Percentiles rank a stretch among this genome's conserved stretches.
Evolutionary conservation across 163 green algal genomes (phyloP).

Genomic region (Coccomyxa subellipsoidea): DNA sequence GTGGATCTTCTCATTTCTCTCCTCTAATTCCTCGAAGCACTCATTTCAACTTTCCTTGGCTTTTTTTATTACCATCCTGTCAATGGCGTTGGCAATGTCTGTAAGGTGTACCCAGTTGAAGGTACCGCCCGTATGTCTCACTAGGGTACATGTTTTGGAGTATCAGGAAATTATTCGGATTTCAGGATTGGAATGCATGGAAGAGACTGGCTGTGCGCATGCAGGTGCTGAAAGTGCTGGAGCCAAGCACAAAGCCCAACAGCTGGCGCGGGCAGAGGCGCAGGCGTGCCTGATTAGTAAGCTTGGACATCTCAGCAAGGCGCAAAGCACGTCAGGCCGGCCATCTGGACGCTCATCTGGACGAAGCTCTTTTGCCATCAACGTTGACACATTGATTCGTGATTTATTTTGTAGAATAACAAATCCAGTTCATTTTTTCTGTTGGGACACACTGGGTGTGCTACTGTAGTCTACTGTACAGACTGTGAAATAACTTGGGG

Average conservation of each 20-base stretch:
- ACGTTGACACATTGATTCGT: too few relatives aligned
- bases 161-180: too few relatives aligned
- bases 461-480: too few relatives aligned
- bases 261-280: neutral
- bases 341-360: too few relatives aligned
- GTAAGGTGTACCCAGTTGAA: neutral
- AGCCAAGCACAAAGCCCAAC: neutral
- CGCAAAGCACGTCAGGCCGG: too few relatives aligned
- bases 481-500: too few relatives aligned
- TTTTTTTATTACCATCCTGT: neutral
- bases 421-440: too few relatives aligned
- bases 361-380: too few relatives aligned
- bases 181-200: neutral
- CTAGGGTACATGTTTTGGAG: too few relatives aligned
- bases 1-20: neutral
- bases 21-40: neutral
- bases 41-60: neutral
- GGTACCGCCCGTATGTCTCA: too few relatives aligned
- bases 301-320: neutral
- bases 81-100: neutral
- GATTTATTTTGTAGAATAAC: too few relatives aligned
- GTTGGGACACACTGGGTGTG: too few relatives aligned
- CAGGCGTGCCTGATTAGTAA: neutral
- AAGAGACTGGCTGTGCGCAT: neutral
- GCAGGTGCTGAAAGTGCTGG: slow-evolving; percentile 5